Conservation (phyloP, 805 yeast species). For the Ogataea wickerhamii region DNA sequence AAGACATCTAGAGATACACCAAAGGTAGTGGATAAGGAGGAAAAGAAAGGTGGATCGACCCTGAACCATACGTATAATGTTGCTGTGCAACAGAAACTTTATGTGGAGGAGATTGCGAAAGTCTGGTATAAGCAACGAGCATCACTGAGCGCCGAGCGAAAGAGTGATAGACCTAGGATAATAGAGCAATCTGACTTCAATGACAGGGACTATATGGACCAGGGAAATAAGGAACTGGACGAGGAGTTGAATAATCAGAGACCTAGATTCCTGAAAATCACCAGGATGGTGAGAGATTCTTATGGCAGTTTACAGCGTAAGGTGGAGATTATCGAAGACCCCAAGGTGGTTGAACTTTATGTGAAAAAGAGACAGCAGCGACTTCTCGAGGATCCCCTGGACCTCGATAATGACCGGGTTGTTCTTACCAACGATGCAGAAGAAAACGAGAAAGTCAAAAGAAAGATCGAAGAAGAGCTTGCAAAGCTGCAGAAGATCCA, state of each 20-base stretch:
- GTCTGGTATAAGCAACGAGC: constrained; percentile 87
- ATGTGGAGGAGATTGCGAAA: constrained; percentile 82
- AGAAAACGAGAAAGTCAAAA: constrained; percentile 70
- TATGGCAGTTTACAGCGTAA: constrained; percentile 83
- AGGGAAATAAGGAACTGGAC: constrained; percentile 31
- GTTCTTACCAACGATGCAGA: constrained; percentile 81
- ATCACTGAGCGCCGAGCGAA: constrained; percentile 41
- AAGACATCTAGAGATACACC: constrained; percentile 15
- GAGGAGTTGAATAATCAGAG: constrained; percentile 28
- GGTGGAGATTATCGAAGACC: constrained; percentile 76
- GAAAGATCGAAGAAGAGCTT: constrained; percentile 74
- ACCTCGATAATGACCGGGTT: constrained; percentile 68
- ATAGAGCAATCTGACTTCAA: constrained; percentile 15
- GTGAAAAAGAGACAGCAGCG: constrained; percentile 49
- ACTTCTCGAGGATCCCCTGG: constrained; percentile 35
- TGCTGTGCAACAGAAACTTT: constrained; percentile 82
- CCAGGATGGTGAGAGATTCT: constrained; percentile 76
- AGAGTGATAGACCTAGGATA: constrained; percentile 22
- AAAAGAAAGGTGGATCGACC: constrained; percentile 39
- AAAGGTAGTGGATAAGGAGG: constrained; percentile 23
- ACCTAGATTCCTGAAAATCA: constrained; percentile 50
- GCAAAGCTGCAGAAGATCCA: constrained; percentile 78
- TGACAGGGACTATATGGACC: constrained; percentile 30
- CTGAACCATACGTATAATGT: constrained; percentile 75
- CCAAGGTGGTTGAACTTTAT: constrained; percentile 82